Evolutionary conservation across 2,329 filamentous ascomycete species (phyloP).

Genomic region (Colletotrichum tropicicola): DNA sequence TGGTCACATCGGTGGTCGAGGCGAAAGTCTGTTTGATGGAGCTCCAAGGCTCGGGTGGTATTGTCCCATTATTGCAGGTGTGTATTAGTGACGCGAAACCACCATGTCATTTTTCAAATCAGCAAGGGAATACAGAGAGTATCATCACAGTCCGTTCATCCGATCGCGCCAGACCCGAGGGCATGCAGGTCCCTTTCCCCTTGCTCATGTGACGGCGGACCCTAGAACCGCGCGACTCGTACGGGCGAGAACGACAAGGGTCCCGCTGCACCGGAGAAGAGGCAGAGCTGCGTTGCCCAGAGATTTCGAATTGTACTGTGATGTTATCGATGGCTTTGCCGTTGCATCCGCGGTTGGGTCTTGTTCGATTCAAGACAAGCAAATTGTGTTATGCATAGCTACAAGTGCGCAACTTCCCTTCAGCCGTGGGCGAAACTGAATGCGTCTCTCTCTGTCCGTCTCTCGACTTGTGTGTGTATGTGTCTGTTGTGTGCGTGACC

Average conservation of each 20-base stretch:
- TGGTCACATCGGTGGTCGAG: not conserved
- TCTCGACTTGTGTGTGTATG: not conserved
- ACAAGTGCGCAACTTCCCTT: not conserved
- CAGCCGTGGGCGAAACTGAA: not conserved
- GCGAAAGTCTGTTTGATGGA: conserved; percentile 16
- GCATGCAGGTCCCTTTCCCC: not conserved
- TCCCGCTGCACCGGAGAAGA: not conserved
- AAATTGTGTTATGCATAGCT: not conserved
- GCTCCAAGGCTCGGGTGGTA: not conserved
- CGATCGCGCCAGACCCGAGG: not conserved
- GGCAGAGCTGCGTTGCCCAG: no score
- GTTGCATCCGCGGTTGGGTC: no score
- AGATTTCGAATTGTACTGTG: not conserved
- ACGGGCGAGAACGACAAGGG: not conserved
- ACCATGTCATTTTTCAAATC: no score
- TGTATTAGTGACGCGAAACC: not conserved
- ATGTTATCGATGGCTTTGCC: not conserved
- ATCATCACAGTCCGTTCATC: not conserved
- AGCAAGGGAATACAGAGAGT: not conserved
- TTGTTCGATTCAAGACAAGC: no score
- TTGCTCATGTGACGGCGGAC: not conserved
- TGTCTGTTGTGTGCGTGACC: not conserved
- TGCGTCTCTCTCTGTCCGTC: not conserved
- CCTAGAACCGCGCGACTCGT: not conserved
- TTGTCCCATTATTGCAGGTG: not conserved